Conservation (phyloP, 2,329 filamentous ascomycete species). For the Fusarium chlamydosporum region DNA sequence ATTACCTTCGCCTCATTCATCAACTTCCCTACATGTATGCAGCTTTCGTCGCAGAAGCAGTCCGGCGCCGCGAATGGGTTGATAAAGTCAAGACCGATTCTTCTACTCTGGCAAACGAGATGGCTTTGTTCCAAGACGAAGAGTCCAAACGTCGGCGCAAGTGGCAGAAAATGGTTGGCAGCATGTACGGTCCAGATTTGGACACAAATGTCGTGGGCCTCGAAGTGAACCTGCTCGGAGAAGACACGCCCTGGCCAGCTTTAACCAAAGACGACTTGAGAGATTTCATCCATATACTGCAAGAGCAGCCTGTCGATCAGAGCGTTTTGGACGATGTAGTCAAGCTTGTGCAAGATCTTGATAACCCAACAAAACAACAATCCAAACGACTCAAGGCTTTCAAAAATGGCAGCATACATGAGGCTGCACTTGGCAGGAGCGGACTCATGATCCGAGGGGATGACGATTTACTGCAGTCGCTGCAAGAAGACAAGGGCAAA, state of each 20-base stretch:
- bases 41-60: slow-evolving; percentile 86
- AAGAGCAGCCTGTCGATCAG: slow-evolving; percentile 74
- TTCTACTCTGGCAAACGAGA: slow-evolving; percentile 88
- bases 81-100: slow-evolving; percentile 93
- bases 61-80: slow-evolving; percentile 89
- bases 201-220: slow-evolving; percentile 81
- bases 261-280: slow-evolving; percentile 82
- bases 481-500: slow-evolving; percentile 87
- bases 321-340: slow-evolving; percentile 78
- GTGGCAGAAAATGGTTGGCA: slow-evolving; percentile 89
- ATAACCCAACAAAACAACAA: slow-evolving; percentile 86
- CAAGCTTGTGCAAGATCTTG: slow-evolving; percentile 83
- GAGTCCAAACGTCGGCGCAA: slow-evolving; percentile 89
- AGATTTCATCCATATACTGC: slow-evolving; percentile 77
- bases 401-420: slow-evolving; percentile 95
- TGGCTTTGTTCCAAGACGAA: slow-evolving; percentile 92
- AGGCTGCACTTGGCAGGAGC: slow-evolving; percentile 87
- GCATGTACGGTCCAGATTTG: slow-evolving; percentile 76
- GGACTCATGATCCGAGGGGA: slow-evolving; percentile 89
- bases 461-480: slow-evolving; percentile 80
- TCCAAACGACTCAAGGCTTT: slow-evolving; percentile 91
- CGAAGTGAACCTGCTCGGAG: slow-evolving; percentile 87
- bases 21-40: slow-evolving; percentile 92
- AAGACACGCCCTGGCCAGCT: slow-evolving; percentile 83
- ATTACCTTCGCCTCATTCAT: slow-evolving; percentile 83